These are phyloP conservation scores for Papiliotrema laurentii DNA, from an alignment of 1,284 basidiomycete species.

Conservation along the genomic window DNA sequence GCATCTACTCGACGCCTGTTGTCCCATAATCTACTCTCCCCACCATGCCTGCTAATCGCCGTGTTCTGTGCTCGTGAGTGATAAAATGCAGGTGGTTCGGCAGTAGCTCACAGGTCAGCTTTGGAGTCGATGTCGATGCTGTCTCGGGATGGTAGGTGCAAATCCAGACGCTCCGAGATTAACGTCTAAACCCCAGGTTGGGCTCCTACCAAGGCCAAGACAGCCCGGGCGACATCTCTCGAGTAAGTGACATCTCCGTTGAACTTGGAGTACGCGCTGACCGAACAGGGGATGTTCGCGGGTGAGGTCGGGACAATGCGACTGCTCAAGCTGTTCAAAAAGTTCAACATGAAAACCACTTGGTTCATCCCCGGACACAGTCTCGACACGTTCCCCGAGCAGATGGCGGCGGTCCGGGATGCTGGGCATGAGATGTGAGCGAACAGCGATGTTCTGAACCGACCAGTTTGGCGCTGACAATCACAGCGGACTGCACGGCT, in stretches of 20 bases:
- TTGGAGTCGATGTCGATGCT: constrained; percentile 62
- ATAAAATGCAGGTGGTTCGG: background rate
- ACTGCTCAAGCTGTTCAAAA: constrained; percentile 66
- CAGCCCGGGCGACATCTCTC: constrained; percentile 45
- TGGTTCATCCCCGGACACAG: constrained; percentile 63
- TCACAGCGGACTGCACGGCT: constrained; percentile 62
- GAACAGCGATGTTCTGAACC: background rate
- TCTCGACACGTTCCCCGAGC: constrained; percentile 48
- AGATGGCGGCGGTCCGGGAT: constrained; percentile 48
- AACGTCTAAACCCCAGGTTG: constrained; percentile 31
- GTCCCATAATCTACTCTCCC: background rate
- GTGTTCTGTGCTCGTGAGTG: background rate
- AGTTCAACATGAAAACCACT: constrained; percentile 62
- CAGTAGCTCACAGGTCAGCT: constrained; percentile 13
- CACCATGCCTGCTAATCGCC: background rate
- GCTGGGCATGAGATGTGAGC: constrained; percentile 50
- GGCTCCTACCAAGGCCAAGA: constrained; percentile 50
- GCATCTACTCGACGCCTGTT: too few species aligned
- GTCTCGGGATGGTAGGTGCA: constrained; percentile 59
- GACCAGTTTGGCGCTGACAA: background rate
- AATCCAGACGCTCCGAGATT: background rate
- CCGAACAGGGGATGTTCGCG: constrained; percentile 44
- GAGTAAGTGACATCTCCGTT: constrained; percentile 21
- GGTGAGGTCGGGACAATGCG: constrained; percentile 68
- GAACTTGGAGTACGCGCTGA: too few species aligned